Evolutionary conservation across 768 basidiomycete species (phyloP), one percentile per base, ranked within the genome.

Genomic region (Pisolithus marmoratus): DNA sequence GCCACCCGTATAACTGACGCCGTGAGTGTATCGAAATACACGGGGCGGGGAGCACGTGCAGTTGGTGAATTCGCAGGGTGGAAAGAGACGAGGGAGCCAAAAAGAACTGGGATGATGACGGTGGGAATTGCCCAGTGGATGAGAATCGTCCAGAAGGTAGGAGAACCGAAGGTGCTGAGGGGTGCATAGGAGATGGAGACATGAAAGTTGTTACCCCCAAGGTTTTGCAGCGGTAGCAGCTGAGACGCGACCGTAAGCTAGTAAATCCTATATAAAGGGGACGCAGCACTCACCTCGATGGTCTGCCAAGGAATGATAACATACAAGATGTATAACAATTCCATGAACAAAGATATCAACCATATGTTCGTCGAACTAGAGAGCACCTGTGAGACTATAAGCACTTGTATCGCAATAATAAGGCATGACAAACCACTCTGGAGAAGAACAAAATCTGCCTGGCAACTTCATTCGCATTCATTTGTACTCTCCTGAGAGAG

Each of bases 341-440:
- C 86, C 17, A 74, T 56, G 8, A 81, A 48, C 7, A 77, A 74
- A 0, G 81, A 82, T 40, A 82, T 54, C 19, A 73, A 72, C 72
- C 78, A 82, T 41, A 87, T 81, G 52, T 83, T 82, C 36, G 71
- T 72, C 1, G 85, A 81, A 55, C 80, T 80, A n/a, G 86, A 87
- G 9, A 86, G 70, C 49, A 80, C 78, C 85, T 75, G 40, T 8
- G 20, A 40, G 52, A 50, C 11, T 31, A 42, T 62, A 27, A 56
- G 29, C 22, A 11, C 1, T 36, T 36, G 8, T 11, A 11, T 20
- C 31, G 46, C 19, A 46, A 8, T 36, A 45, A 5, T 34, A 38
- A 15, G 23, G 2, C 20, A 38, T 8, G 20, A 58, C 66, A 26
- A 54, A 68, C 68, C 31, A 64, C 55, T 64, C 68, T 62, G 11